Evolutionary conservation across 768 basidiomycete genomes (phyloP).

Genomic region (Phylloporus sp.): DNA sequence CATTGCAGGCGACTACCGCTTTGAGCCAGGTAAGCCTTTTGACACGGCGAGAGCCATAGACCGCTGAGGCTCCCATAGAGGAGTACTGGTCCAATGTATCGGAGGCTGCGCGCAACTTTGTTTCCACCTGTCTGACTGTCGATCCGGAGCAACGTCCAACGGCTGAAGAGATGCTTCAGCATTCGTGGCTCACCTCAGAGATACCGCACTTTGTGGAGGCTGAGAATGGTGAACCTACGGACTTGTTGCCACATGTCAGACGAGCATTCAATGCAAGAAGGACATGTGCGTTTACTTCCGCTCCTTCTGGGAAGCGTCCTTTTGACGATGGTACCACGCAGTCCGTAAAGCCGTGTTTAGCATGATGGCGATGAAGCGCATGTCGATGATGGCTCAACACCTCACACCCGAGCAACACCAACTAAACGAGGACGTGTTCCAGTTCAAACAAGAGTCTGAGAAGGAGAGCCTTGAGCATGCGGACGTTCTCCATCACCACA

Average conservation of each 20-base stretch:
- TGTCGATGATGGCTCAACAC: conserved; percentile 51
- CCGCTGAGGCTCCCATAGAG: conserved; percentile 31
- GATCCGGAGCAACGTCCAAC: conserved; percentile 82
- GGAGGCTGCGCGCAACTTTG: conserved; percentile 78
- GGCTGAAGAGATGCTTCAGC: conserved; percentile 66
- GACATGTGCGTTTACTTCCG: conserved; percentile 56
- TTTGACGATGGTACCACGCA: conserved; percentile 27
- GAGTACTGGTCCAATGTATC: conserved; percentile 90
- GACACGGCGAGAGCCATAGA: not conserved
- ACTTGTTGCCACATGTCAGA: conserved; percentile 87
- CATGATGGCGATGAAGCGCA: conserved; percentile 81
- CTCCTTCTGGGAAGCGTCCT: not conserved
- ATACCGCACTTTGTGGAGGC: conserved; percentile 66
- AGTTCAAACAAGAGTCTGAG: conserved; percentile 81
- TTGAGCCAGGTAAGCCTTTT: conserved; percentile 55
- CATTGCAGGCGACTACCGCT: conserved; percentile 88
- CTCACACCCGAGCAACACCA: conserved; percentile 43
- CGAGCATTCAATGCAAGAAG: conserved; percentile 85
- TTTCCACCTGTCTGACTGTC: conserved; percentile 75
- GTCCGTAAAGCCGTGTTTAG: conserved; percentile 87
- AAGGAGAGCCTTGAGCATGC: conserved; percentile 40
- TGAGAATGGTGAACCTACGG: conserved; percentile 54
- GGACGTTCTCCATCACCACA: conserved; percentile 50
- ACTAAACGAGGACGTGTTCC: conserved; percentile 55
- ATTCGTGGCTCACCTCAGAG: conserved; percentile 62